Evolutionary conservation across 2,329 filamentous ascomycete genomes (phyloP).

Genomic region (Lecanosticta acicola): DNA sequence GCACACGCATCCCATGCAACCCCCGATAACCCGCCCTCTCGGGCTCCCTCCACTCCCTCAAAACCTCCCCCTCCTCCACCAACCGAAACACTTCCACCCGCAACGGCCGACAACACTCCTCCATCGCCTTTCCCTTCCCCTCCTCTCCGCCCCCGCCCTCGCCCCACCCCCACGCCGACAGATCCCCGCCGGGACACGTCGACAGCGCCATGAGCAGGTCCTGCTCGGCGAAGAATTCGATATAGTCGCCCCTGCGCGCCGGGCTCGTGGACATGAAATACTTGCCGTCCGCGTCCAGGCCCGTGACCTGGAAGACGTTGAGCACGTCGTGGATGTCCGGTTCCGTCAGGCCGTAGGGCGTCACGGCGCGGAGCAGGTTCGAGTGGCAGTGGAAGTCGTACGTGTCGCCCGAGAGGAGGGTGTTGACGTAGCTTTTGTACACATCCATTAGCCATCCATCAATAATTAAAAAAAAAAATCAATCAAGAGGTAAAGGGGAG

Average conservation of each 20-base stretch:
- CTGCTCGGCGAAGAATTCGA: slow-evolving; percentile 77
- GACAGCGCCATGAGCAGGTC: slow-evolving; percentile 62
- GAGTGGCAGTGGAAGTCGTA: slow-evolving; percentile 84
- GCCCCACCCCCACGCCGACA: slow-evolving; percentile 77
- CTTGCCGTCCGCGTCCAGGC: slow-evolving; percentile 62
- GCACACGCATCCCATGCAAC: slow-evolving; percentile 58
- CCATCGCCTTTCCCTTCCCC: slow-evolving; percentile 48
- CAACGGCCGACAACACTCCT: slow-evolving; percentile 65
- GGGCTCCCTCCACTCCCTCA: slow-evolving; percentile 60
- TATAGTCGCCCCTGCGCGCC: slow-evolving; percentile 51
- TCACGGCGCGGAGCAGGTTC: slow-evolving; percentile 68
- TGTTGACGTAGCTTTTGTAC: slow-evolving; percentile 58
- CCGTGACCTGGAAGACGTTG: slow-evolving; percentile 82
- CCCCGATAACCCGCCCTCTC: slow-evolving; percentile 58
- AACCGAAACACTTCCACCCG: slow-evolving; percentile 68
- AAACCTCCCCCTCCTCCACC: slow-evolving; percentile 35
- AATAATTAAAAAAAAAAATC: no score
- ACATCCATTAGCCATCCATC: not conserved
- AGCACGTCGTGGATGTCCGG: slow-evolving; percentile 77
- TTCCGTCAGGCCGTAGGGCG: slow-evolving; percentile 63
- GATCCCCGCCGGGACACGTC: slow-evolving; percentile 74
- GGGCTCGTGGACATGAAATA: slow-evolving; percentile 70
- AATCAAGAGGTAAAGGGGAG: no score
- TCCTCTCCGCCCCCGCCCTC: slow-evolving; percentile 52
- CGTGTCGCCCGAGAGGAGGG: slow-evolving; percentile 61